Evolutionary conservation across 2,329 filamentous ascomycete species (phyloP).

Genomic region (Capronia epimyces): DNA sequence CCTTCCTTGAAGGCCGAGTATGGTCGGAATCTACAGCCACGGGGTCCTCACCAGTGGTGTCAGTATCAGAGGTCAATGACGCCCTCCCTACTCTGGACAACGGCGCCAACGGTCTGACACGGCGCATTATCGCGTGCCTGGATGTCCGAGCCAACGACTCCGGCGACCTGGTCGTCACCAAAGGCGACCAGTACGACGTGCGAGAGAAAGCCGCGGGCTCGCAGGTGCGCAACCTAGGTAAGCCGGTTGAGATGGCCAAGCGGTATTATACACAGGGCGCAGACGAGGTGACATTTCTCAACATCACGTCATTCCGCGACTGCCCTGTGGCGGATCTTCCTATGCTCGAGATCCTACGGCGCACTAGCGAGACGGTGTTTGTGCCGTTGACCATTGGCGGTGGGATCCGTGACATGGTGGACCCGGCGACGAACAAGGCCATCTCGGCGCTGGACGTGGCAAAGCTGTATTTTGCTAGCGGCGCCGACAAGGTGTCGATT

Average conservation of each 20-base stretch:
- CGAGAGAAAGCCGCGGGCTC: constrained; percentile 67
- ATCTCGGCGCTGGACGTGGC: constrained; percentile 91
- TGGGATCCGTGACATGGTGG: constrained; percentile 86
- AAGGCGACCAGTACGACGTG: constrained; percentile 98
- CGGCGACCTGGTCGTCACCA: constrained; percentile 93
- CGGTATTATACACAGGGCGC: constrained; percentile 95
- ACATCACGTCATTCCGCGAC: constrained; percentile 97
- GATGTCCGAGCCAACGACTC: constrained; percentile 92
- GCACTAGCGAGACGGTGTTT: constrained; percentile 85
- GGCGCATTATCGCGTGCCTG: constrained; percentile 88
- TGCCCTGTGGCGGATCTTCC: constrained; percentile 86
- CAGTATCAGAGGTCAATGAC: neutral
- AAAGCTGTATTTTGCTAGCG: constrained; percentile 93
- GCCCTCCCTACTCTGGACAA: neutral
- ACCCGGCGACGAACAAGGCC: constrained; percentile 70
- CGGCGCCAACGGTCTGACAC: constrained; percentile 66
- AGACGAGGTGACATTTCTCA: constrained; percentile 94
- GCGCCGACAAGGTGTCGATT: constrained; percentile 96
- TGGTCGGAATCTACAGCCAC: constrained; percentile 34
- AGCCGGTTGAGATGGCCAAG: constrained; percentile 90
- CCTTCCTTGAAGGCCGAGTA: constrained; percentile 73
- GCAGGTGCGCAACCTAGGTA: constrained; percentile 84
- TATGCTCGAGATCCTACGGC: constrained; percentile 89
- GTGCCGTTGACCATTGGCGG: constrained; percentile 94
- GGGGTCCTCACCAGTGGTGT: constrained; percentile 10